A percentile compares a stretch with the other conserved stretches of the same genome.
Conservation (phyloP, 1,284 basidiomycete species). For the Flammula alnicola region DNA sequence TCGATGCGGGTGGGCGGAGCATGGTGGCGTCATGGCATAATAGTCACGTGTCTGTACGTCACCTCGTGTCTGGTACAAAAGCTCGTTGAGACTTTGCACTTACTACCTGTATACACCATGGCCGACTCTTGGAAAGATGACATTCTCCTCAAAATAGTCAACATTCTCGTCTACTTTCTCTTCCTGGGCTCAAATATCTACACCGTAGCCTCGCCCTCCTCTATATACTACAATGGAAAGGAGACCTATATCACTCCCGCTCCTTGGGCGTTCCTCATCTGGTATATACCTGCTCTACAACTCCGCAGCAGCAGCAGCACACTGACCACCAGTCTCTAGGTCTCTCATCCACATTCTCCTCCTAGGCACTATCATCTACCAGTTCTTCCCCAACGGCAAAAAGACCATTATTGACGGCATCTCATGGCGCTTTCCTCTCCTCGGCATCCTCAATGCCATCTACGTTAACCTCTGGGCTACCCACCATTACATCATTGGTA, state of each 20-base stretch:
- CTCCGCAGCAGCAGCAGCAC: conserved; percentile 9
- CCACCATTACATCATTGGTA: conserved; percentile 75
- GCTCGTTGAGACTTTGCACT: conserved; percentile 14
- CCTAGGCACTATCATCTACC: conserved; percentile 88
- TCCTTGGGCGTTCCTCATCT: conserved; percentile 85
- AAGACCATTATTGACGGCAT: conserved; percentile 83
- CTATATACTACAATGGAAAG: conserved; percentile 71
- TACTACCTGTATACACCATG: conserved; percentile 44
- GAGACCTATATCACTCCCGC: conserved; percentile 92
- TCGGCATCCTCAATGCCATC: conserved; percentile 83
- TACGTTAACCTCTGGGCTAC: conserved; percentile 84
- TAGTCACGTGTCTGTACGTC: conserved; percentile 15
- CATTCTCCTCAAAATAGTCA: conserved; percentile 81
- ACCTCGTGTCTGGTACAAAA: conserved; percentile 7
- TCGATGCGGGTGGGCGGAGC: no score
- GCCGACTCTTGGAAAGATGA: conserved; percentile 75
- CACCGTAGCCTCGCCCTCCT: conserved; percentile 74
- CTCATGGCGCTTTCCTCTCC: conserved; percentile 87
- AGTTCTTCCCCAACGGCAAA: conserved; percentile 86
- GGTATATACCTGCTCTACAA: conserved; percentile 45
- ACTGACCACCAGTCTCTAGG: conserved; percentile 45
- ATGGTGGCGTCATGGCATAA: no score
- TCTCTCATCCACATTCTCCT: conserved; percentile 86
- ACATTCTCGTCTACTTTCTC: conserved; percentile 78
- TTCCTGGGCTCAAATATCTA: conserved; percentile 92